Evolutionary conservation across 257 asterid species (phyloP), one percentile per base, ranked within the genome.

Genomic region (Anisodus acutangulus): DNA sequence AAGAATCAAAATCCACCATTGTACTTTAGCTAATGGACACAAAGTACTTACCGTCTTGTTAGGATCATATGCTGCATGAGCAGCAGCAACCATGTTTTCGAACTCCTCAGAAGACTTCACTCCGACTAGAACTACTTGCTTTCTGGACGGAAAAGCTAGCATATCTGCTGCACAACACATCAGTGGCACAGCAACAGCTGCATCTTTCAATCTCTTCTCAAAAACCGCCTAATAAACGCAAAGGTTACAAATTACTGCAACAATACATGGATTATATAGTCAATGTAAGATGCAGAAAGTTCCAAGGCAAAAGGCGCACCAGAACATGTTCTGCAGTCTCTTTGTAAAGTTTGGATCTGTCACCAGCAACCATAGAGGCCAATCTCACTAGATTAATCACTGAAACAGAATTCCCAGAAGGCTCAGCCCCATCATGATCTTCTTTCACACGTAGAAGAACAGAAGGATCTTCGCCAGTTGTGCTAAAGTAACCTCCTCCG

Each of bases 371-470:
- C 85, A 94, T 76, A 45, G 98, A 93, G 58, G 98, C 91, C 85
- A 96, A 83, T 67, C 99, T 90, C 55, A 92, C 92, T 62, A 96
- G 88, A 88, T 96, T 96, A 82, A 94, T 90, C 9, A 88, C 92
- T 0, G 99, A 89, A 71, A 94, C 95, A 9, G 99, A 96, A 89
- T 96, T 96, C 19, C 98, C 99, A 0, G 99, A 96, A 19, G 99
- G 99, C 86, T 96, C 99, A 5, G 99, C 99, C 17, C 98, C 98
- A 57, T 96, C 99, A 9, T 94, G 94, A 83, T 96, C 98, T 91
- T 96, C 99, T 87, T 95, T 95, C 87, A 93, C 94, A 10, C 98
- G 94, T 22, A 96, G 98, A 79, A 96, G 98, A 83, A 96, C 90
- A 0, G 98, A 96, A 39, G 98, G 95, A 84, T 96, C 99, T 68